Evolutionary conservation across 176 grass and related monocot genomes (phyloP).

Genomic region (Oryza nivara): DNA sequence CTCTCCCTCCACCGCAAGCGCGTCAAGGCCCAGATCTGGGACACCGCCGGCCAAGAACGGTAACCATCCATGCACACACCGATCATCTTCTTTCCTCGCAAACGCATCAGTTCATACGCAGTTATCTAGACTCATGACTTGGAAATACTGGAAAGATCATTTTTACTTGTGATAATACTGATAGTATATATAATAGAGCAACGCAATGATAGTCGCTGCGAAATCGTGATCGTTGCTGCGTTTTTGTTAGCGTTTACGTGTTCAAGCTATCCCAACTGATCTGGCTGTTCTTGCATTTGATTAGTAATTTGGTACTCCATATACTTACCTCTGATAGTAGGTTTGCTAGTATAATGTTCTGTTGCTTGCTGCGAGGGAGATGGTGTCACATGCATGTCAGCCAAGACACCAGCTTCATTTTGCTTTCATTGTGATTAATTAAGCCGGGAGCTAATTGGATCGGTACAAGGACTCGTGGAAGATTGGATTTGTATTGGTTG

Average conservation of each 20-base stretch:
- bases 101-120: too few species aligned
- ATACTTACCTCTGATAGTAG: neutral
- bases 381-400: neutral
- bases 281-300: neutral
- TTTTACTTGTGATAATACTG: too few species aligned
- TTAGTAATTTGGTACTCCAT: neutral
- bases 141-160: too few species aligned
- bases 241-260: neutral
- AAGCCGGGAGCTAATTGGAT: neutral
- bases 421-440: neutral
- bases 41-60: slow-evolving; percentile 78
- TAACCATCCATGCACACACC: neutral
- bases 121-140: too few species aligned
- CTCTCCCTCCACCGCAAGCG: slow-evolving; percentile 60
- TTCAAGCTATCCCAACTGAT: neutral
- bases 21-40: slow-evolving; percentile 81
- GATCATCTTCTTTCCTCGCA: neutral
- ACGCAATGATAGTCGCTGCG: too few species aligned
- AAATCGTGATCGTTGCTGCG: neutral
- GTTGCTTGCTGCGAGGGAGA: neutral
- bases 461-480: neutral
- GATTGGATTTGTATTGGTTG: neutral
- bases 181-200: too few species aligned
- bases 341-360: neutral
- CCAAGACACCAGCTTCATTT: neutral